Base-by-base conservation (phyloP, 805 yeast species). In the Candida montana region DNA sequence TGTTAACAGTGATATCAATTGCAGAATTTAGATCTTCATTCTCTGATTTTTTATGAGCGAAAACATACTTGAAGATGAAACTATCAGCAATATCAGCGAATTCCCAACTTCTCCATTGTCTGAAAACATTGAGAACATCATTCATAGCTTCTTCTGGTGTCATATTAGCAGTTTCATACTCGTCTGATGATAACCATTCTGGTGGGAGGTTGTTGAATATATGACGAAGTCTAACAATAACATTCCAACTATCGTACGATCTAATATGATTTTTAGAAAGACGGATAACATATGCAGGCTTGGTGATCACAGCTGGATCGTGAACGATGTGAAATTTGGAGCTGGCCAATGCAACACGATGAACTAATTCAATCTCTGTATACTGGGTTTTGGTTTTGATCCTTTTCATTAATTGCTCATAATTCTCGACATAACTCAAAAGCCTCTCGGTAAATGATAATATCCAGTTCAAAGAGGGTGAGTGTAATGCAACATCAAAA, bases 31-130 rank as follows among this genome's bases (percentile, higher is more conserved):
- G 7, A 10, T 19, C 7, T 10, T 23, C 30, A 3, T 13, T 17
- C 5, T 27, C 18, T 3, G 21, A 5, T 15, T 35, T 9, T n/a
- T 27, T 43, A 2, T 40, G 31, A 4, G 47, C 55, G 52, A 82
- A 82, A 3, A 77, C 69, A 47, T 64, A 65, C 26, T 61, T 59
- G 51, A 83, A 78, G 19, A 84, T 67, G 41, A 68, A 75, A 39
- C 80, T 72, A 30, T 73, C 65, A n/a, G 72, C 72, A 18, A 79
- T 72, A 51, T 77, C 76, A 26, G 79, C 69, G 33, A 84, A 81
- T 52, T 91, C 99, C 97, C 98, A 90, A 45, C 79, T 78, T 67
- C 97, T 76, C 97, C 98, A 93, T 12, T 72, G 67, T 0, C 80
- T 68, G 52, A 89, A 88, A 1, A 79, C 69, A 3, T 69, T 63